A percentile compares a stretch with the other conserved stretches of the same genome.
phyloP scores from a whole-genome alignment of 164 flowering plant species.

The Kalanchoe fedtschenkoi region DNA sequence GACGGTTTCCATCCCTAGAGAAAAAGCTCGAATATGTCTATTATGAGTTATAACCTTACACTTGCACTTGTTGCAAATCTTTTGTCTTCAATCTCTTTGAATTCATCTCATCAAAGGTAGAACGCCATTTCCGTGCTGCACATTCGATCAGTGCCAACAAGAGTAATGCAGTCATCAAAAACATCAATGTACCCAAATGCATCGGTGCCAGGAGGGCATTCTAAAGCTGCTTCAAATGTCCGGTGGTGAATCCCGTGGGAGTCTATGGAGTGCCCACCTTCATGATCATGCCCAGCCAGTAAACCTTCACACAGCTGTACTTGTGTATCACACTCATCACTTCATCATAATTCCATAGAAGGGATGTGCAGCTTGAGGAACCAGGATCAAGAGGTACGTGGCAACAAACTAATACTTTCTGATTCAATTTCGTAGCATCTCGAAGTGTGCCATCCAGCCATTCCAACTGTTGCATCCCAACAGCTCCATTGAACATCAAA shows the following conservation, averaged over 20 bases:
- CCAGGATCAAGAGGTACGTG: constrained; percentile 77
- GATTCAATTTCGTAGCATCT: constrained; percentile 45
- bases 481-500: constrained; percentile 82
- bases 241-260: constrained; percentile 77
- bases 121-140: constrained; percentile 53
- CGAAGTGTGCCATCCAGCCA: constrained; percentile 61
- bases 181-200: constrained; percentile 70
- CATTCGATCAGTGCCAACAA: constrained; percentile 59
- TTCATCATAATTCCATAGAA: constrained; percentile 86
- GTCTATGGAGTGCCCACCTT: constrained; percentile 72
- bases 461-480: constrained; percentile 62
- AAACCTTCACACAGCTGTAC: constrained; percentile 71
- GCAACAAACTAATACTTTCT: constrained; percentile 79
- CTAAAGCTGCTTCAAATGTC: constrained; percentile 85
- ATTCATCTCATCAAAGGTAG: constrained; percentile 9
- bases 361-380: constrained; percentile 46
- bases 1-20: background rate
- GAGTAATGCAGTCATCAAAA: constrained; percentile 46
- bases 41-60: background rate
- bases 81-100: too few species aligned
- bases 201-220: constrained; percentile 79
- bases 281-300: constrained; percentile 89
- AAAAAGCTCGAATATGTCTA: background rate
- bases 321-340: constrained; percentile 72
- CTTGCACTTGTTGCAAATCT: too few species aligned